phyloP scores from a whole-genome alignment of 2,329 filamentous ascomycete species.

The Alternaria sp. region DNA sequence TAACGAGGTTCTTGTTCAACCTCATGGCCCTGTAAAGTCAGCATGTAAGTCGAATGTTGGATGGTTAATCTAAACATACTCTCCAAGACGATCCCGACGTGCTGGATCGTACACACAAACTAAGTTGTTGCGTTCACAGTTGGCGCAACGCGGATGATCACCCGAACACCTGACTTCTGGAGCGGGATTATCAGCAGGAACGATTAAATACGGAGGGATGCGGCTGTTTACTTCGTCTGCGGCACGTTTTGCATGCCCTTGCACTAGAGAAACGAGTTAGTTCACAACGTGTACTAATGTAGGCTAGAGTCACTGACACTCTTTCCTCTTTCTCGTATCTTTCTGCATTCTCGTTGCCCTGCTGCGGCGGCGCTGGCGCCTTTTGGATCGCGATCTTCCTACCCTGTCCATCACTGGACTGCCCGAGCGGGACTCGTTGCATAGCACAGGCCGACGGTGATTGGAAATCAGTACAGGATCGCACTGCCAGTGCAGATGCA shows the following conservation, averaged over 20 bases:
- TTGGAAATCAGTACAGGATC: background rate
- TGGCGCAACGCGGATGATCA: constrained; percentile 25
- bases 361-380: constrained; percentile 9
- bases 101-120: constrained; percentile 32
- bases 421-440: background rate
- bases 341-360: constrained; percentile 3
- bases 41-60: background rate
- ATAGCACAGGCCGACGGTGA: background rate
- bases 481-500: background rate
- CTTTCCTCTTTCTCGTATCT: constrained; percentile 23
- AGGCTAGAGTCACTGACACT: constrained; percentile 15
- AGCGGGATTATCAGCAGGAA: background rate
- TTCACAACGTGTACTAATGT: background rate
- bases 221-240: constrained; percentile 26
- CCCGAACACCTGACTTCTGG: constrained; percentile 36
- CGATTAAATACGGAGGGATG: background rate
- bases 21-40: constrained; percentile 24
- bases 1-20: constrained; percentile 25
- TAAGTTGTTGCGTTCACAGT: constrained; percentile 19
- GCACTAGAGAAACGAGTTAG: constrained; percentile 11
- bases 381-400: constrained; percentile 25
- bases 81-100: constrained; percentile 31
- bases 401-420: constrained; percentile 3
- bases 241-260: constrained; percentile 33
- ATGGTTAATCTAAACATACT: constrained; percentile 11